Evolutionary conservation across 2,329 filamentous ascomycete species (phyloP), one percentile per base, ranked within the genome.

Genomic region (Dothiorella sarmentorum): DNA sequence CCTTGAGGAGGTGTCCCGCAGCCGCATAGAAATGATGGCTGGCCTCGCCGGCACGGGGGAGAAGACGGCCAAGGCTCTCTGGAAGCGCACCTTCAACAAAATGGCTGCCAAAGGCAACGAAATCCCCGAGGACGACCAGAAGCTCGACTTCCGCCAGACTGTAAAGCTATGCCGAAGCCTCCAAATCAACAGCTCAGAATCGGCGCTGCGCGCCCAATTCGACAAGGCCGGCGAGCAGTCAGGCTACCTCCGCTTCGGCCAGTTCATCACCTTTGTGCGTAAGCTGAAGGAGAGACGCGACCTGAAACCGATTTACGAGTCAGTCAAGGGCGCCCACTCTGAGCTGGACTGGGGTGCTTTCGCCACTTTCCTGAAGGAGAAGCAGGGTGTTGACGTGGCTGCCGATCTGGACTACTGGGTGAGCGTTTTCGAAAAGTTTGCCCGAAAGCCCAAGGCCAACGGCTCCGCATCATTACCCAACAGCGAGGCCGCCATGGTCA

Each of bases 11-110:
- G 88, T 97, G 63, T 88, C 90, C 38, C 88, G 88, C 65, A 90
- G 96, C 69, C 85, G 94, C 57, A 91, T 95, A 63, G 89, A 92
- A 49, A 83, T 94, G 66, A 96, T 97, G 88, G 86, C 90, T 11
- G 94, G 91, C 5, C 77, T 99, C 59, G 90, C 93, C 73, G 86
- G 90, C 24, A 81, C 79, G 40, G 76, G 76, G 4, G 95, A 96
- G 68, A 87, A 87, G 64, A 91, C 90, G 47, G 84, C 97, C 55
- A 85, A 86, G 57, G 83, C 85, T 45, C 92, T 95, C 73, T 99
- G 94, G 94, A 84, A 86, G 62, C 85, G 83, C 43, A 91, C 95
- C 71, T 94, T 96, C 85, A 79, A 82, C 27, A 86, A 86, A 67
- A 82, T 88, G 58, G 29, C 29, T 3, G 85, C 82, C 63, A 78